phyloP scores from a whole-genome alignment of 192 early-diverging fungal genomes.

The Entomortierella chlamydospora region DNA sequence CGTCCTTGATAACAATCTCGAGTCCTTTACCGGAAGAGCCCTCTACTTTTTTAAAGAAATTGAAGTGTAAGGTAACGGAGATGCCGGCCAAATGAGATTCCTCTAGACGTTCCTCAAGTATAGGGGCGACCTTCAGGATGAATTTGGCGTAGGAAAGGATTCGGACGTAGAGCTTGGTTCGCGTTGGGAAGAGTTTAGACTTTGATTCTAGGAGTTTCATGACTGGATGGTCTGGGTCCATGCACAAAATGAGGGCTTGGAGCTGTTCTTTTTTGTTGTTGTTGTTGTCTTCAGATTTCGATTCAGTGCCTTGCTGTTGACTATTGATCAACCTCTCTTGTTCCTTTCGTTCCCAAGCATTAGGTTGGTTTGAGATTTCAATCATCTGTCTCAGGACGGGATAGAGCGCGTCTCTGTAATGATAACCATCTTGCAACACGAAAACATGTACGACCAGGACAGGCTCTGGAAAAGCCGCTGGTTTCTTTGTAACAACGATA shows the following conservation, averaged over 20 bases:
- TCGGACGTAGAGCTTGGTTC: constrained; percentile 20
- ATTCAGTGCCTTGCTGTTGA: too few relatives aligned
- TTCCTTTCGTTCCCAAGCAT: background rate
- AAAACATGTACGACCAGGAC: background rate
- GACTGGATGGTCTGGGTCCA: constrained; percentile 24
- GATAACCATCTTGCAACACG: constrained; percentile 11
- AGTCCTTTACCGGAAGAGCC: constrained; percentile 22
- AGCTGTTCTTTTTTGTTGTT: background rate
- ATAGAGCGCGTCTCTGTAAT: constrained; percentile 16
- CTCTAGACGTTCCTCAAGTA: constrained; percentile 31
- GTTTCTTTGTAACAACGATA: background rate
- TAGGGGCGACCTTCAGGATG: constrained; percentile 29
- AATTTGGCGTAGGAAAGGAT: constrained; percentile 47
- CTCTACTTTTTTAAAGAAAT: constrained; percentile 21
- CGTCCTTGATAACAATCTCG: constrained; percentile 24
- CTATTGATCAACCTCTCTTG: too few relatives aligned
- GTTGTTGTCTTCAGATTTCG: background rate
- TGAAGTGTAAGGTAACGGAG: constrained; percentile 21
- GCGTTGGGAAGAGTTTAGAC: background rate
- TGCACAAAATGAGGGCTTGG: background rate
- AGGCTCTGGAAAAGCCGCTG: too few relatives aligned
- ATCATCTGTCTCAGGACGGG: constrained; percentile 26
- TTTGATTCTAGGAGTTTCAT: constrained; percentile 12
- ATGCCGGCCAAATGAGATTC: constrained; percentile 20
- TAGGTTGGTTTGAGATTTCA: background rate